phyloP scores from a whole-genome alignment of 495 filamentous ascomycete genomes.

The Penicillium malachiteum region DNA sequence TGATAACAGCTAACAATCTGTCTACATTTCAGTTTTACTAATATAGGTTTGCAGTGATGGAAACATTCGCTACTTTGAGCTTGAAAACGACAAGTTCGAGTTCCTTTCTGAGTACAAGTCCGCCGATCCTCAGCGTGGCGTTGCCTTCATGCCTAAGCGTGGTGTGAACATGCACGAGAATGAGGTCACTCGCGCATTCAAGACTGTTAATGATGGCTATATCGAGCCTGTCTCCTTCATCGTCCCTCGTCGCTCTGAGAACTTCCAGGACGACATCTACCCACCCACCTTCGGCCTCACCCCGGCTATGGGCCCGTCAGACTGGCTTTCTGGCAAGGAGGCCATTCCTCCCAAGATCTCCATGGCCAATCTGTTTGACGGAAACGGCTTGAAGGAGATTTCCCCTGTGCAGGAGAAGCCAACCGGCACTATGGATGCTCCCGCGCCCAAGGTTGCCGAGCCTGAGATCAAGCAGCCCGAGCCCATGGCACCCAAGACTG shows the following conservation, averaged over 20 bases:
- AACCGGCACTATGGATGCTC: conserved; percentile 37
- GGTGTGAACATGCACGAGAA: conserved; percentile 96
- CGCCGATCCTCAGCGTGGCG: conserved; percentile 84
- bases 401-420: conserved; percentile 66
- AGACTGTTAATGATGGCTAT: conserved; percentile 90
- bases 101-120: conserved; percentile 96
- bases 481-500: conserved; percentile 25
- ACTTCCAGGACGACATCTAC: conserved; percentile 96
- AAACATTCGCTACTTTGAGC: conserved; percentile 98
- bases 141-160: conserved; percentile 93
- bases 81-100: conserved; percentile 96
- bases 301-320: conserved; percentile 72
- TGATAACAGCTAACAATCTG: not conserved
- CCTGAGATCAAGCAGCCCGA: conserved; percentile 52
- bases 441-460: conserved; percentile 44
- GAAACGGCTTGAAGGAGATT: conserved; percentile 71
- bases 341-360: conserved; percentile 86
- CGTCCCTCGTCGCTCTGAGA: conserved; percentile 91
- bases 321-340: conserved; percentile 86
- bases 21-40: not conserved
- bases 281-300: conserved; percentile 76
- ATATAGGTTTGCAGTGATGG: conserved; percentile 64
- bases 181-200: conserved; percentile 92
- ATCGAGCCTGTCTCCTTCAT: conserved; percentile 98
- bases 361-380: conserved; percentile 87